Evolutionary conservation across 1,284 basidiomycete genomes (phyloP), one percentile per base, ranked within the genome.

Genomic region (Trametes versicolor): DNA sequence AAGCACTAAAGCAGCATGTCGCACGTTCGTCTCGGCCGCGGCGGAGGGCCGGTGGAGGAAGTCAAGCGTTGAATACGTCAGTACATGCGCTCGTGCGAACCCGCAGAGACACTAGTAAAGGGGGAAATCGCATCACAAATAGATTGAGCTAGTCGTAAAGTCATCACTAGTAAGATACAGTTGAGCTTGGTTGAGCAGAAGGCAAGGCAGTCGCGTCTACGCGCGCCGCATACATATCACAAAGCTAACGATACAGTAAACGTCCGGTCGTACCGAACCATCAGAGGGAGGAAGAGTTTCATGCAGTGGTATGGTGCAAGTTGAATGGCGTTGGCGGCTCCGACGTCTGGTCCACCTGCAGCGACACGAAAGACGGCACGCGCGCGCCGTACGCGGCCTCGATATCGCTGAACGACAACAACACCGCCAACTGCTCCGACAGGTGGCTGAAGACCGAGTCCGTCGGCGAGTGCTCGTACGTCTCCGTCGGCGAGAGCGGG

Each of bases 311-410:
- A 29, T 58, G 62, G 48, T 43, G 54, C 25, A 63, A 21, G 7
- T 58, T 48, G 36, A 55, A 55, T 25, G 64, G 60, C 41, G 64
- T 61, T 2, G 64, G 56, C 6, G 63, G 63, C 53, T 53, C 63
- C n/a, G 63, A 64, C 17, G 63, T 47, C 53, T 52, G 48, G 37
- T 64, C 63, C 29, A 64, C 58, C 41, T 53, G 37, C 23, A 64
- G 58, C 39, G 63, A 60, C 23, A 64, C 50, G n/a, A 64, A 64
- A 29, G 54, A 64, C 27, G 58, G 63, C 12, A 64, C 41, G 29
- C 63, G 58, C 58, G 58, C 63, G 15, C 63, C 63, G 34, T 64
- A 64, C 36, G 63, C 59, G 23, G 59, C 49, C 48, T 64, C 63
- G 54, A 61, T 61, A 49, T 64, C 58, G 19, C 55, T 64, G 54